Evolutionary conservation across 345 rosid genomes (phyloP), one percentile per base, ranked within the genome.

Genomic region (Gossypium raimondii): DNA sequence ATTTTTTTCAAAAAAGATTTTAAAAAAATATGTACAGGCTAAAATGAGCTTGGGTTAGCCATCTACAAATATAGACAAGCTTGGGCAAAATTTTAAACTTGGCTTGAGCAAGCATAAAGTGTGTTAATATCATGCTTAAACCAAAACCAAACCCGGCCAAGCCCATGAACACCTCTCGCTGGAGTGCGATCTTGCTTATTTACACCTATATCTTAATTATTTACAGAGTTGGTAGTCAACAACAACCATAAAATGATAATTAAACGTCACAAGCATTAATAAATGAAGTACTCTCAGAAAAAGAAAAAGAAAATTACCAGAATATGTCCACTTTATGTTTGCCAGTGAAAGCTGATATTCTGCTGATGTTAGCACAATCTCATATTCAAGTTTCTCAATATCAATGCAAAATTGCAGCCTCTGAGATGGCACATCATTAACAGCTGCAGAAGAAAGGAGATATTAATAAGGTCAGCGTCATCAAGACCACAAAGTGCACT

Each of bases 341-440:
- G 85, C 86, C 73, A 89, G 81, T 53, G 87, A 91, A 72, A 95
- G 97, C 80, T 87, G 76, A 82, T 87, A 86, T 82, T 93, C 97
- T 51, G 96, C 98, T 7, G 94, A 87, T 55, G 96, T 90, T 58
- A 91, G 84, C 70, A 95, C 85, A 83, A 84, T 89, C 85, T 95
- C 97, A 64, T 79, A 82, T 80, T 95, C 90, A 76, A 95, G 90
- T 78, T 83, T 83, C 82, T 87, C 89, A 0, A 87, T 82, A 81
- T 87, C 93, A 75, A 93, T 78, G 82, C 78, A 87, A 79, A 72
- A 76, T 73, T 80, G 88, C 65, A 41, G 73, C 57, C 82, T 78
- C 76, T 61, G 87, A 69, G 85, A 80, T 73, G 74, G 89, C 56
- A 75, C 76, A 70, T 70, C 88, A 80, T 79, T 74, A 13, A 79